phyloP scores from a whole-genome alignment of 441 rosid genomes.

The Eugenia klotzschiana region DNA sequence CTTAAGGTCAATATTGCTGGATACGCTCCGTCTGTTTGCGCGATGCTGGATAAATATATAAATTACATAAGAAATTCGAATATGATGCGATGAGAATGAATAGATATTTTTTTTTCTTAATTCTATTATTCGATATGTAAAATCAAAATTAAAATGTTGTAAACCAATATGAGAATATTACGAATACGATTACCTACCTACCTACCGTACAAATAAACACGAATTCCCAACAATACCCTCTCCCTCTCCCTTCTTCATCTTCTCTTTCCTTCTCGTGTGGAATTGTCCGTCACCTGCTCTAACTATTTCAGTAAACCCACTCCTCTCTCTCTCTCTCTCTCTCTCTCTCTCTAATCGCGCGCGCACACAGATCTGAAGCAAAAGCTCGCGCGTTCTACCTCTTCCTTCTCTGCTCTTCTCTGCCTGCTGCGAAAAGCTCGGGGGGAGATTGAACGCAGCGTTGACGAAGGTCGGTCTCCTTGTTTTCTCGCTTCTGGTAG shows the following conservation, averaged over 20 bases:
- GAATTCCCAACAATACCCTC: neutral
- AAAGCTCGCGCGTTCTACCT: neutral
- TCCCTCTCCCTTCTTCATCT: neutral
- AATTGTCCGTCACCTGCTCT: neutral
- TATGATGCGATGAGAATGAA: accelerated
- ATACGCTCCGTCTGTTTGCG: neutral
- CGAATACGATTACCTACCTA: neutral
- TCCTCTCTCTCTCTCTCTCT: neutral
- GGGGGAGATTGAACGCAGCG: neutral
- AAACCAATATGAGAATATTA: neutral
- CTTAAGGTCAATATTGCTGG: accelerated
- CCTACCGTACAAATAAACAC: accelerated
- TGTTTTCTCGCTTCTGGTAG: neutral
- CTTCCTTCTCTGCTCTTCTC: neutral
- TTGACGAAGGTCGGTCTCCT: neutral
- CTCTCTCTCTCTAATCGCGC: neutral
- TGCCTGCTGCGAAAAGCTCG: neutral
- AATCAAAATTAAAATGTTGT: neutral
- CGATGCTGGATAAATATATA: accelerated
- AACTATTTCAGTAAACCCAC: neutral
- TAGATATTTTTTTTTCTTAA: neutral
- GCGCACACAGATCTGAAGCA: neutral
- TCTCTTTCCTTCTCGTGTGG: neutral
- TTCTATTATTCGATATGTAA: neutral
- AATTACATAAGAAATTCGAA: neutral